phyloP scores from a whole-genome alignment of 106 monocot species.

The Dendrobium chrysotoxum region DNA sequence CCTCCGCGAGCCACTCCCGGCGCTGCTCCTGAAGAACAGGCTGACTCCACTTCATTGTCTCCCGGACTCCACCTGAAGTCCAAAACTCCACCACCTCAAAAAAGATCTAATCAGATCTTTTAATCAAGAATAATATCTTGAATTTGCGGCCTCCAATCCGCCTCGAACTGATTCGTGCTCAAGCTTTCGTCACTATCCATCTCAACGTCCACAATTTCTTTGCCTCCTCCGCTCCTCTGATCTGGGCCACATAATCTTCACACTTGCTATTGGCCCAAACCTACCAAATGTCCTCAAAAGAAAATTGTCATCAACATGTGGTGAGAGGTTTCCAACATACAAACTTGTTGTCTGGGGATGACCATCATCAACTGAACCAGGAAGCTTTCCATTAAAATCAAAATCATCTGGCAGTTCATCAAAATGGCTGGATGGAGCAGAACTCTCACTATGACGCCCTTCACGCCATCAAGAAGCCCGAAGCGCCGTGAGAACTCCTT shows the following conservation, averaged over 20 bases:
- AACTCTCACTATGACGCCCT: slow-evolving; percentile 14
- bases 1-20: too few relatives aligned
- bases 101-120: too few relatives aligned
- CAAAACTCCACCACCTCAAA: too few relatives aligned
- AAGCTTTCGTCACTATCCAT: too few relatives aligned
- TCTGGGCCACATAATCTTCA: slow-evolving; percentile 99
- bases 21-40: too few relatives aligned
- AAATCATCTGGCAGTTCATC: slow-evolving; percentile 92
- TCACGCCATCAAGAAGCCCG: slow-evolving; percentile 48
- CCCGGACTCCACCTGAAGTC: too few relatives aligned
- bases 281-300: slow-evolving; percentile 95
- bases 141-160: too few relatives aligned
- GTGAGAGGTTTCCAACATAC: slow-evolving; percentile 97
- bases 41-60: too few relatives aligned
- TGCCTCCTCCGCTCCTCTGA: slow-evolving; percentile 89
- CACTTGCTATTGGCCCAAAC: slow-evolving; percentile 99
- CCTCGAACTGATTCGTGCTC: too few relatives aligned
- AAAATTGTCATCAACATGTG: slow-evolving; percentile 99
- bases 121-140: too few relatives aligned
- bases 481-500: slow-evolving; percentile 37
- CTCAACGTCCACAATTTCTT: slow-evolving; percentile 66
- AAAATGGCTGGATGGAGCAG: slow-evolving; percentile 51
- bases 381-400: slow-evolving; percentile 85
- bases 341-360: slow-evolving; percentile 98
- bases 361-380: slow-evolving; percentile 99